phyloP scores from a whole-genome alignment of 768 basidiomycete genomes.

The Leccinum subtestaceum region DNA sequence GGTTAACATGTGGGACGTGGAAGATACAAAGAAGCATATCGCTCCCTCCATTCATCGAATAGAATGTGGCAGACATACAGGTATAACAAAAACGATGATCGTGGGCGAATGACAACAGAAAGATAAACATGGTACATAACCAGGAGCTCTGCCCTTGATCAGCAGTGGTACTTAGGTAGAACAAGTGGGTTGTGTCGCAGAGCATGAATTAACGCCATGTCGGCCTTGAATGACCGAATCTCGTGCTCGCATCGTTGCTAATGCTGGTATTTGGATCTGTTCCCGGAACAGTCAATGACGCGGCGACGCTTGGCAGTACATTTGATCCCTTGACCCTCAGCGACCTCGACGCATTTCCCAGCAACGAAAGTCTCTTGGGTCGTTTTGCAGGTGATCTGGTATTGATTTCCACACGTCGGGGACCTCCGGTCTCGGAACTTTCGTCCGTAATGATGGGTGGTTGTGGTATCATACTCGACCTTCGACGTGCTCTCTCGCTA shows the following conservation, averaged over 20 bases:
- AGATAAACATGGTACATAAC: conserved; percentile 16
- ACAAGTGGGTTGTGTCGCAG: conserved; percentile 5
- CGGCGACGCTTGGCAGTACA: conserved; percentile 29
- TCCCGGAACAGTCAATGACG: conserved; percentile 30
- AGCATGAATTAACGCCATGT: conserved; percentile 51
- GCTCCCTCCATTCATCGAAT: conserved; percentile 7
- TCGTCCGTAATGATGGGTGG: conserved; percentile 48
- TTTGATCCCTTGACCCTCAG: conserved; percentile 32
- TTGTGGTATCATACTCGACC: conserved; percentile 81
- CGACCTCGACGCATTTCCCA: conserved; percentile 38
- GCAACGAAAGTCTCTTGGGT: conserved; percentile 54
- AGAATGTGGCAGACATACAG: conserved; percentile 9
- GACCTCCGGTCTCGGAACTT: conserved; percentile 27
- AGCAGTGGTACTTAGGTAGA: conserved; percentile 1
- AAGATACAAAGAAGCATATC: conserved; percentile 2
- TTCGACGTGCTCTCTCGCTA: conserved; percentile 65
- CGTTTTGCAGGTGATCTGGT: conserved; percentile 57
- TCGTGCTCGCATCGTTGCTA: conserved; percentile 49
- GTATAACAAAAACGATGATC: conserved; percentile 21
- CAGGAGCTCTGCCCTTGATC: conserved; percentile 13
- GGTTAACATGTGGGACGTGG: conserved; percentile 20
- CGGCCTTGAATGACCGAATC: conserved; percentile 41
- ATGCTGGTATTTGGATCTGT: conserved; percentile 42
- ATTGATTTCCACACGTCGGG: conserved; percentile 43
- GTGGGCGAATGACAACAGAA: conserved; percentile 7